Percentiles rank a stretch among this genome's conserved stretches.
Evolutionary conservation across 768 basidiomycete species (phyloP).

Genomic region (Kwoniella sp.): DNA sequence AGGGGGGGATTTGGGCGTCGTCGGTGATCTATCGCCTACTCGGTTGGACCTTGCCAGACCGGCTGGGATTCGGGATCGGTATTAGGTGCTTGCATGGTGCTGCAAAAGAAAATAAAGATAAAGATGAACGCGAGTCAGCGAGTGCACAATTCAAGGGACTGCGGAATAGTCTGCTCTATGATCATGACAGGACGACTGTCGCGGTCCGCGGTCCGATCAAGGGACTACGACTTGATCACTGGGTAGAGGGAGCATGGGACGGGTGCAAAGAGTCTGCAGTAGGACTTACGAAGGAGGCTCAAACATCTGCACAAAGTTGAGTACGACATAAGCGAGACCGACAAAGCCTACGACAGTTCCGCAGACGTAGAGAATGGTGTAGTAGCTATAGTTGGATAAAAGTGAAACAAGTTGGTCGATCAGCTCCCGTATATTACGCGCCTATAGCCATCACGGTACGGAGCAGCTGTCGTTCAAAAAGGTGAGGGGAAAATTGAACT

Average conservation of each 20-base stretch:
- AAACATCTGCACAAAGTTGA: conserved; percentile 52
- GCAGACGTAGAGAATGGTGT: conserved; percentile 54
- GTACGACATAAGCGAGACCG: conserved; percentile 50
- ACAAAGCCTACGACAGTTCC: conserved; percentile 51
- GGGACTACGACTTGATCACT: no score
- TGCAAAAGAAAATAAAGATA: conserved; percentile 7
- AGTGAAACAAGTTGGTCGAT: no score
- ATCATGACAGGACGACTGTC: no score
- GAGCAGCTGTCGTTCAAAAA: no score
- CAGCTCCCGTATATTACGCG: no score
- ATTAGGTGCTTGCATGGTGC: conserved; percentile 52
- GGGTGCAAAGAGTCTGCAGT: background rate
- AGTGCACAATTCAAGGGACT: no score
- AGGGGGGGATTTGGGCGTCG: background rate
- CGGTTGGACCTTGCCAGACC: conserved; percentile 54
- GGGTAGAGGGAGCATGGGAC: no score
- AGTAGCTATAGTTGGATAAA: conserved; percentile 45
- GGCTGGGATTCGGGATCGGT: conserved; percentile 50
- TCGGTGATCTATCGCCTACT: conserved; percentile 18
- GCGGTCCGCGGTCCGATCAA: no score
- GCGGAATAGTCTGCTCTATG: no score
- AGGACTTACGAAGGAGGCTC: conserved; percentile 53
- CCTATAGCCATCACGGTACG: no score
- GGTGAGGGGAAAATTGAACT: no score
- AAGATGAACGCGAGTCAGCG: no score